These are phyloP conservation scores for Acanthamoeba divionensis DNA, from an alignment of 208 protist species.

Conservation along the genomic window DNA sequence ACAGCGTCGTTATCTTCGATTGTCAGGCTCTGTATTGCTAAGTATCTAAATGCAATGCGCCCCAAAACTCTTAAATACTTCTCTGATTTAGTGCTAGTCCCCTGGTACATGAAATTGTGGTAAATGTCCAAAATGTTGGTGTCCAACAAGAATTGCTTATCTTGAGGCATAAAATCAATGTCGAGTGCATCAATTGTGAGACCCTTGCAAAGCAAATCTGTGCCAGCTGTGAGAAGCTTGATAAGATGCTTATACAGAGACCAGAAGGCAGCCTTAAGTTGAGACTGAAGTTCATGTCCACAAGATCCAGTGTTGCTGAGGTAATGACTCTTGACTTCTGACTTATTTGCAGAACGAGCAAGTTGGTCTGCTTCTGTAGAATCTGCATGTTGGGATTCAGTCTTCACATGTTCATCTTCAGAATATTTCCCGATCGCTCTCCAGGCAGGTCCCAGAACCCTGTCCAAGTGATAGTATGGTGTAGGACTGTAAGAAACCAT, in stretches of 20 bases:
- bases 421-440: too few species aligned
- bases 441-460: too few species aligned
- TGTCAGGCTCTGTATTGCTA: neutral
- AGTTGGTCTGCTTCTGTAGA: too few species aligned
- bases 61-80: neutral
- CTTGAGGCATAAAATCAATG: slow-evolving; percentile 1
- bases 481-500: too few species aligned
- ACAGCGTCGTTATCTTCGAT: neutral
- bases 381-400: too few species aligned
- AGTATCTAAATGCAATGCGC: neutral
- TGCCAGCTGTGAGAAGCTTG: neutral
- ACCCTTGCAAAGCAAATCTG: neutral
- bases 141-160: neutral
- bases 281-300: neutral
- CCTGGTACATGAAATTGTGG: neutral
- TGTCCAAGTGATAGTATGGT: too few species aligned
- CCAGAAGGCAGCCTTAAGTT: neutral
- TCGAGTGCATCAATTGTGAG: neutral
- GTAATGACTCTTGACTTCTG: neutral
- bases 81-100: neutral
- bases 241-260: neutral
- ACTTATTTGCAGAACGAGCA: too few species aligned
- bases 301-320: neutral
- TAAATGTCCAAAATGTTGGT: neutral
- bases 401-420: too few species aligned